Evolutionary conservation across 768 basidiomycete species (phyloP).

Genomic region (Naganishia onofrii): DNA sequence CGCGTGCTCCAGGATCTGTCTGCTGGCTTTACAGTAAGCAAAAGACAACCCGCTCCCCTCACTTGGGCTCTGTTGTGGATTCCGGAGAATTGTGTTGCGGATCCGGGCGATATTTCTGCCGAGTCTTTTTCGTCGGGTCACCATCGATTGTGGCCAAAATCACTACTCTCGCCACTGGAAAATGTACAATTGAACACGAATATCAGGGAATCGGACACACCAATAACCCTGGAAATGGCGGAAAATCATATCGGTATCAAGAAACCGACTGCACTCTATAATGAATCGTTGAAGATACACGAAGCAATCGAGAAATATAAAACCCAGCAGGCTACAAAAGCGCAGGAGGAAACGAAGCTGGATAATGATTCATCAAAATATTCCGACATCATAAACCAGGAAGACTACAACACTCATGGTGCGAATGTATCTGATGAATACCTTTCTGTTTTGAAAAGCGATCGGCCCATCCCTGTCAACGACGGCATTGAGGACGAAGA

Average conservation of each 20-base stretch:
- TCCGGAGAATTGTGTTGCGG: neutral
- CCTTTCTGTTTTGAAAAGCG: neutral
- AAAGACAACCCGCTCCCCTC: neutral
- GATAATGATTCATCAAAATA: neutral
- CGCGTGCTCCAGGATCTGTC: neutral
- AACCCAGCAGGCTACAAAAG: neutral
- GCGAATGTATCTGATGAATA: neutral
- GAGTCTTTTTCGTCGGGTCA: neutral
- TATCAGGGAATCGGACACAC: neutral
- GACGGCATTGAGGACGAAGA: neutral
- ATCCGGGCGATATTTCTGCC: neutral
- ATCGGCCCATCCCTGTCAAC: neutral
- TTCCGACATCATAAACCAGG: neutral
- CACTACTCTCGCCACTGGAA: neutral
- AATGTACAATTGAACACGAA: neutral
- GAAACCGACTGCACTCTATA: slow-evolving; percentile 3
- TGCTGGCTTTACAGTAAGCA: neutral
- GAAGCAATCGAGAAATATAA: neutral
- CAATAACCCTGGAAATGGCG: neutral
- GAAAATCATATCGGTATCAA: neutral
- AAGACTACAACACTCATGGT: neutral
- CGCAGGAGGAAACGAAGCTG: neutral
- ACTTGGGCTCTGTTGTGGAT: slow-evolving; percentile 11
- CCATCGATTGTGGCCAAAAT: slow-evolving; percentile 15
- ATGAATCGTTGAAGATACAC: slow-evolving; percentile 9